These are phyloP conservation scores for Venturia pyrina DNA, from an alignment of 2,329 filamentous ascomycete species.

Conservation along the genomic window DNA sequence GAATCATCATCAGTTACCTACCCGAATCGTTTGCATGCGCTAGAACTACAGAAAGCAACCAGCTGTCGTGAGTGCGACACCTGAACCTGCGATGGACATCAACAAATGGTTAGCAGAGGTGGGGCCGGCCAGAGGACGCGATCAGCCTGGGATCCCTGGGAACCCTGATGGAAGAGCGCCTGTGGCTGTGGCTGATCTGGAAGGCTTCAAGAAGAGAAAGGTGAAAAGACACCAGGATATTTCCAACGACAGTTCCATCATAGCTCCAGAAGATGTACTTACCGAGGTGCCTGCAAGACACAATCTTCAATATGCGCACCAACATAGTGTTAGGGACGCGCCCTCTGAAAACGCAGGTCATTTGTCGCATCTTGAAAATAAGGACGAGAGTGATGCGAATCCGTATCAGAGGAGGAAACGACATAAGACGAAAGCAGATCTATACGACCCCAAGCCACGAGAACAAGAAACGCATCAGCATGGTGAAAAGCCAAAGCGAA, in stretches of 20 bases:
- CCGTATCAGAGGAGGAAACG: slow-evolving; percentile 34
- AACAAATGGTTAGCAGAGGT: slow-evolving; percentile 32
- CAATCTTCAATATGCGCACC: neutral
- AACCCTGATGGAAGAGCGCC: too few relatives aligned
- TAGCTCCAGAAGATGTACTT: slow-evolving; percentile 6
- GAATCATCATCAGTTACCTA: neutral
- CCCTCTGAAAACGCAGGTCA: neutral
- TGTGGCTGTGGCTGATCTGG: neutral
- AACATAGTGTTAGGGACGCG: neutral
- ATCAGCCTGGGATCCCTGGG: neutral
- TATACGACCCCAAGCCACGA: slow-evolving; percentile 30
- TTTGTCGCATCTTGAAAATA: neutral
- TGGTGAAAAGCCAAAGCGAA: neutral
- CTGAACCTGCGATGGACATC: slow-evolving; percentile 30
- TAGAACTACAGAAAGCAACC: neutral
- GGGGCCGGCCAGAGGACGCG: slow-evolving; percentile 17
- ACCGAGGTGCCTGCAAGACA: neutral
- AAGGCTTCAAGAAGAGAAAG: neutral
- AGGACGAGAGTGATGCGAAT: neutral
- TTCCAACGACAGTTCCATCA: slow-evolving; percentile 2
- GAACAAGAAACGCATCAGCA: slow-evolving; percentile 17
- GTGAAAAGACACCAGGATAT: neutral
- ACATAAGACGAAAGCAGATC: slow-evolving; percentile 36
- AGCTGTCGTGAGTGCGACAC: neutral
- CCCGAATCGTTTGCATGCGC: neutral